phyloP scores from a whole-genome alignment of 2,329 filamentous ascomycete species.

The Emericellopsis cladophorae region DNA sequence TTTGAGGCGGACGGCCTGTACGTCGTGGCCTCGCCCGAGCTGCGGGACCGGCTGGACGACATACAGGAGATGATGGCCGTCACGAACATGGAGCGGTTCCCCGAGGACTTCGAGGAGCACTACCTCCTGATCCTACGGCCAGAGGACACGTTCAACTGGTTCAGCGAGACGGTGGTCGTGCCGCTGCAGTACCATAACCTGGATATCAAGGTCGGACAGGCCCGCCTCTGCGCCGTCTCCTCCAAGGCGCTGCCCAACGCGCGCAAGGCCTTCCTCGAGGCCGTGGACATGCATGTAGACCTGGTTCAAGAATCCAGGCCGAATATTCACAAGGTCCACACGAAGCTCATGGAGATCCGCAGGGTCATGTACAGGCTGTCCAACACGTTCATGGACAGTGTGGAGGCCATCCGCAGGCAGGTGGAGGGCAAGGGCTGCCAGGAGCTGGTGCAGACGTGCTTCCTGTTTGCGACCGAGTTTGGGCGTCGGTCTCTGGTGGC shows the following conservation, averaged over 20 bases:
- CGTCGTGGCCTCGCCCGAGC: constrained; percentile 70
- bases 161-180: constrained; percentile 61
- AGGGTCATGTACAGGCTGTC: constrained; percentile 93
- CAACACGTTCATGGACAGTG: constrained; percentile 97
- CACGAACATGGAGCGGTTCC: constrained; percentile 38
- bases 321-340: constrained; percentile 84
- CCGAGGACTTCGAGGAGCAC: constrained; percentile 58
- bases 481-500: constrained; percentile 88
- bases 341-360: constrained; percentile 84
- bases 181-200: constrained; percentile 65
- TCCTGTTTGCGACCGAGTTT: constrained; percentile 97
- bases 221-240: constrained; percentile 80
- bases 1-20: constrained; percentile 66
- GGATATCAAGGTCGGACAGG: constrained; percentile 75
- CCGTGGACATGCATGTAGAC: constrained; percentile 75
- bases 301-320: constrained; percentile 86
- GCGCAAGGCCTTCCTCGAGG: constrained; percentile 63
- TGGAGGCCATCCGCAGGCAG: constrained; percentile 82
- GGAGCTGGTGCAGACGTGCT: constrained; percentile 94
- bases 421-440: constrained; percentile 77
- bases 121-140: constrained; percentile 80
- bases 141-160: constrained; percentile 69
- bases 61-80: constrained; percentile 78
- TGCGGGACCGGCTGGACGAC: constrained; percentile 64
- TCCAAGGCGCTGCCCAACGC: constrained; percentile 70